Conservation (phyloP, 148 eudicot species). For the Fagopyrum homotropicum region DNA sequence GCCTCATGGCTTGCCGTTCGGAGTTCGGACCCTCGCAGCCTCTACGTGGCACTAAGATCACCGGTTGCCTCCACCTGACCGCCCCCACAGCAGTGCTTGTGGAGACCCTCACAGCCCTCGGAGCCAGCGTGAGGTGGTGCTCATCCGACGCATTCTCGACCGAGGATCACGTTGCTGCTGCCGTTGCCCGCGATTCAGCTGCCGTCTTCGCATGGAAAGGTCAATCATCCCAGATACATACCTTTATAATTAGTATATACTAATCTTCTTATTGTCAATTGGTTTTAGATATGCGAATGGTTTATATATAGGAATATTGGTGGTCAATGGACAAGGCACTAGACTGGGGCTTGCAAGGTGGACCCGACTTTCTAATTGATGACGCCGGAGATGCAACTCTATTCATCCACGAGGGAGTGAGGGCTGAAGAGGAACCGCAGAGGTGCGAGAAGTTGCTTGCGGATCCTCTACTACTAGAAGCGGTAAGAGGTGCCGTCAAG, state of each 20-base stretch:
- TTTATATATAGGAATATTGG: no score
- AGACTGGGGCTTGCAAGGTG: slow-evolving; percentile 81
- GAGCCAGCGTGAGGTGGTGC: slow-evolving; percentile 94
- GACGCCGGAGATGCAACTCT: slow-evolving; percentile 92
- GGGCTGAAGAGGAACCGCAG: slow-evolving; percentile 71
- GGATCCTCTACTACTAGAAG: neutral
- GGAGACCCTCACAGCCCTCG: slow-evolving; percentile 80
- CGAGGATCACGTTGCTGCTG: slow-evolving; percentile 87
- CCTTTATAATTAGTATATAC: no score
- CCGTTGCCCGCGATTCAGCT: slow-evolving; percentile 78
- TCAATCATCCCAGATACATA: no score
- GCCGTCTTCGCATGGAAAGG: slow-evolving; percentile 28
- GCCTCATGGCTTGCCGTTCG: slow-evolving; percentile 67
- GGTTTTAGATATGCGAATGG: no score
- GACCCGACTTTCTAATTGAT: slow-evolving; percentile 87
- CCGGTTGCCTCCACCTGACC: slow-evolving; percentile 88
- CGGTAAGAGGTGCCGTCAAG: slow-evolving; percentile 61
- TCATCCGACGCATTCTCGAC: slow-evolving; percentile 95
- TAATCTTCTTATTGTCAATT: no score
- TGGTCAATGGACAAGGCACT: slow-evolving; percentile 26
- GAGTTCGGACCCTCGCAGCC: slow-evolving; percentile 85
- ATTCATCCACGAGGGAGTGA: slow-evolving; percentile 89
- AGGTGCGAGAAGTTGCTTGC: slow-evolving; percentile 51
- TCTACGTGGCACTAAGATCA: slow-evolving; percentile 68
- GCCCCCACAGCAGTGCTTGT: slow-evolving; percentile 81